Conservation (phyloP, 164 flowering plant species). For the Umbilicus rupestris region DNA sequence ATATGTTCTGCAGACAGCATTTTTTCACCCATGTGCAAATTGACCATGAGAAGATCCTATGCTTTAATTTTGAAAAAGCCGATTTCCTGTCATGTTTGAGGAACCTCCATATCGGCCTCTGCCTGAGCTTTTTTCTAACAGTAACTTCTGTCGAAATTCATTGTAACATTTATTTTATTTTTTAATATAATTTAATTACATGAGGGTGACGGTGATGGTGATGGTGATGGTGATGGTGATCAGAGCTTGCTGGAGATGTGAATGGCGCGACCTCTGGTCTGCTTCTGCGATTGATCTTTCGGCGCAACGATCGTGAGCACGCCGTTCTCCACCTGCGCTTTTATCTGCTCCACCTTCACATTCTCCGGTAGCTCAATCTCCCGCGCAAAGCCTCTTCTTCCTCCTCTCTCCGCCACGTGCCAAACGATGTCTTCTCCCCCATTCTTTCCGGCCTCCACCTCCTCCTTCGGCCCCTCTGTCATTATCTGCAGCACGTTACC, state of each 20-base stretch:
- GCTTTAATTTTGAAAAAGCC: no score
- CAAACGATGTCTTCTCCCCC: not conserved
- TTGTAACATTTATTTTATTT: no score
- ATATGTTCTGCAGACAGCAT: no score
- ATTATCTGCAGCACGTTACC: constrained; percentile 8
- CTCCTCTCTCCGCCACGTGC: not conserved
- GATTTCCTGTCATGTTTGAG: no score
- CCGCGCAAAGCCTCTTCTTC: not conserved
- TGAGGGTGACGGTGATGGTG: not conserved
- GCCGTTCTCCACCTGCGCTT: constrained; percentile 4
- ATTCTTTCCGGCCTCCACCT: not conserved
- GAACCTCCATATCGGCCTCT: no score
- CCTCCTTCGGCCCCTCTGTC: not conserved
- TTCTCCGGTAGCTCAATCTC: not conserved
- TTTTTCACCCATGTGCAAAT: no score
- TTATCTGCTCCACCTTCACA: constrained; percentile 5
- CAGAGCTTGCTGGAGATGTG: constrained; percentile 6
- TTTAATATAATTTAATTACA: not conserved
- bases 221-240: not conserved
- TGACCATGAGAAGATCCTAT: no score
- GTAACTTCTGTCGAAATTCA: no score
- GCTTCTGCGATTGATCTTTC: not conserved
- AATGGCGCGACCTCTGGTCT: not conserved
- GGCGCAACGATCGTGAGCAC: not conserved
- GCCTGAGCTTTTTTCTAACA: no score